A percentile compares a stretch with the other conserved stretches of the same genome.
These are phyloP conservation scores for Lipomyces spencermartinsiae DNA, from an alignment of 805 yeast species.

Conservation along the genomic window DNA sequence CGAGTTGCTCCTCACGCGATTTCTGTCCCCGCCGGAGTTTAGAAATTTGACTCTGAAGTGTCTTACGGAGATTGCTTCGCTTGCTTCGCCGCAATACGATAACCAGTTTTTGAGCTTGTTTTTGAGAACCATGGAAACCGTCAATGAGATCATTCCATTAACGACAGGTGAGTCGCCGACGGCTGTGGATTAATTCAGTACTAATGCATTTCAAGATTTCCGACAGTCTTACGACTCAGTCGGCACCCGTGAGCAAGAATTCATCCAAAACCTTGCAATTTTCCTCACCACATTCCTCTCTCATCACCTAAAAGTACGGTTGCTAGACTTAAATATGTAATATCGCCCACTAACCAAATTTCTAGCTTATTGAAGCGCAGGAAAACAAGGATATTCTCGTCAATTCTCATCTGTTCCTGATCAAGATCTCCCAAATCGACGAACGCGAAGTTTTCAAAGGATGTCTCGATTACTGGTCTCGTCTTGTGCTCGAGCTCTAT, in stretches of 20 bases:
- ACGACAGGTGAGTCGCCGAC: slow-evolving; percentile 14
- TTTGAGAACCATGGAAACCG: slow-evolving; percentile 71
- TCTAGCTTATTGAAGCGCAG: slow-evolving; percentile 50
- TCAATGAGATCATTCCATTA: slow-evolving; percentile 71
- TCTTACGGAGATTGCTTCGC: slow-evolving; percentile 84
- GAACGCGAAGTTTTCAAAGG: slow-evolving; percentile 96
- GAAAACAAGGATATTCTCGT: slow-evolving; percentile 65
- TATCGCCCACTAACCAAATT: slow-evolving; percentile 2
- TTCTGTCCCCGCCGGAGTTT: slow-evolving; percentile 76
- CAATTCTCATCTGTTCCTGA: slow-evolving; percentile 78
- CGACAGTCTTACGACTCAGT: slow-evolving; percentile 75
- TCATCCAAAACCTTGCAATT: slow-evolving; percentile 93
- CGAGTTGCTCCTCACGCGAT: slow-evolving; percentile 72
- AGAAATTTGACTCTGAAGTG: slow-evolving; percentile 88
- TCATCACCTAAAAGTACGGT: slow-evolving; percentile 65
- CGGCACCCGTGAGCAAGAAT: slow-evolving; percentile 84
- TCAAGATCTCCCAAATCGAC: slow-evolving; percentile 85
- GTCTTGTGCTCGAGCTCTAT: slow-evolving; percentile 80
- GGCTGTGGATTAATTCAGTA: neutral
- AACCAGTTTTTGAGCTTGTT: slow-evolving; percentile 71
- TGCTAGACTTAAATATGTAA: neutral
- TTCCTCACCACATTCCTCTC: slow-evolving; percentile 83
- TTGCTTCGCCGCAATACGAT: slow-evolving; percentile 58
- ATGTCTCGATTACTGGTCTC: slow-evolving; percentile 92
- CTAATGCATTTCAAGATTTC: slow-evolving; percentile 55